Evolutionary conservation across 768 basidiomycete genomes (phyloP).

Genomic region (Naganishia vishniacii): DNA sequence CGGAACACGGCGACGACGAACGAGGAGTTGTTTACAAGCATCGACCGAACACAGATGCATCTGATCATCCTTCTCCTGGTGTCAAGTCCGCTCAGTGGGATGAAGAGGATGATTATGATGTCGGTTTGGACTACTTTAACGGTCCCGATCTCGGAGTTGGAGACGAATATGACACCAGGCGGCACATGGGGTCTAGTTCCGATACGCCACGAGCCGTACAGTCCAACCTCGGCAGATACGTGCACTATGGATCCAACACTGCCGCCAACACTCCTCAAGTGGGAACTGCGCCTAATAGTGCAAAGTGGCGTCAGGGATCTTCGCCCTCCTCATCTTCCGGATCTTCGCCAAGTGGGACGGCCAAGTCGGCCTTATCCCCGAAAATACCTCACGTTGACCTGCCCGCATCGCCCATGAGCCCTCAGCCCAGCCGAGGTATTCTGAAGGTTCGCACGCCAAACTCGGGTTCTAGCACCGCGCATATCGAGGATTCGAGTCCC

Average conservation of each 20-base stretch:
- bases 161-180: slow-evolving; percentile 41
- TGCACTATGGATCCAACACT: slow-evolving; percentile 23
- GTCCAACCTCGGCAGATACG: slow-evolving; percentile 44
- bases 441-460: slow-evolving; percentile 45
- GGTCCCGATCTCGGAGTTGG: slow-evolving; percentile 59
- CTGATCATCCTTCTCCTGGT: slow-evolving; percentile 19
- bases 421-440: slow-evolving; percentile 41
- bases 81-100: slow-evolving; percentile 44
- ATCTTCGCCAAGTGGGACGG: slow-evolving; percentile 5
- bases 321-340: slow-evolving; percentile 4
- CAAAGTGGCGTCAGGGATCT: slow-evolving; percentile 28
- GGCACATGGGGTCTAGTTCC: slow-evolving; percentile 22
- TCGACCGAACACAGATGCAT: slow-evolving; percentile 28
- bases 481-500: slow-evolving; percentile 28
- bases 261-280: background rate
- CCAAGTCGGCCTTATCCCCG: slow-evolving; percentile 38
- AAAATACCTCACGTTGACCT: slow-evolving; percentile 46
- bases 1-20: slow-evolving; percentile 21
- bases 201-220: slow-evolving; percentile 34
- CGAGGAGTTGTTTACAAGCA: slow-evolving; percentile 24
- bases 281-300: slow-evolving; percentile 3
- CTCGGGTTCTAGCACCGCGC: slow-evolving; percentile 14
- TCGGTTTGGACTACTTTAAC: slow-evolving; percentile 60
- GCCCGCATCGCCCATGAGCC: slow-evolving; percentile 27
- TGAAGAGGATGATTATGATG: slow-evolving; percentile 50